Evolutionary conservation across 306 rosid genomes (phyloP), one percentile per base, ranked within the genome.

Genomic region (Ceratonia siliqua): DNA sequence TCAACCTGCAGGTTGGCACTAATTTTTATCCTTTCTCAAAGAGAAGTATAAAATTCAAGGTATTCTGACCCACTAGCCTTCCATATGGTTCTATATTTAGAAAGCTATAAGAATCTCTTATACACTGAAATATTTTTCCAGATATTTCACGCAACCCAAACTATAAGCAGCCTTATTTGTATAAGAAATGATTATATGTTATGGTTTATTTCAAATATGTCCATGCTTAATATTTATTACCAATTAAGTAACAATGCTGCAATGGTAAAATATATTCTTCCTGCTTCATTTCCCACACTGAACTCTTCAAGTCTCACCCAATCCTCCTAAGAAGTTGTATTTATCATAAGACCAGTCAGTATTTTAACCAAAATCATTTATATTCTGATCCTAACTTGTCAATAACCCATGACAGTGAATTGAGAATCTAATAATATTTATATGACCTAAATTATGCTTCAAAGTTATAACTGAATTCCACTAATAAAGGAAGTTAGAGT

Each of bases 1-100:
- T 90, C 91, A 45, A 94, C 96, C 99, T 94, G 75, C 59, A 82
- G 82, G n/a, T n/a, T n/a, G 14, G 42, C 76, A 62, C 25, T 33
- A 59, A 49, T 10, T 28, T 33, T 38, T 38, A 27, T 38, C 30
- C 32, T 42, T 41, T 62, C n/a, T 68, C 5, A 58, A 15, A 21
- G 70, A 39, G 11, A 32, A 74, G 67, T 24, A 35, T 21, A 50
- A 70, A 56, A 56, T 15, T 62, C n/a, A n/a, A 18, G 46, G 15
- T 54, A 46, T 58, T 21, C 20, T 56, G 36, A 61, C 15, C 36
- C 56, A 24, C 20, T 21, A n/a, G n/a, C 64, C 57, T 38, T 53
- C 62, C 67, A 35, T 33, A 24, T 54, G 39, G n/a, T 15, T 32
- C 18, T 14, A 43, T 43, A 38, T 39, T 68, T 62, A 32, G 36